Conservation (phyloP, 148 eudicot genomes). For the Camellia granthamiana region DNA sequence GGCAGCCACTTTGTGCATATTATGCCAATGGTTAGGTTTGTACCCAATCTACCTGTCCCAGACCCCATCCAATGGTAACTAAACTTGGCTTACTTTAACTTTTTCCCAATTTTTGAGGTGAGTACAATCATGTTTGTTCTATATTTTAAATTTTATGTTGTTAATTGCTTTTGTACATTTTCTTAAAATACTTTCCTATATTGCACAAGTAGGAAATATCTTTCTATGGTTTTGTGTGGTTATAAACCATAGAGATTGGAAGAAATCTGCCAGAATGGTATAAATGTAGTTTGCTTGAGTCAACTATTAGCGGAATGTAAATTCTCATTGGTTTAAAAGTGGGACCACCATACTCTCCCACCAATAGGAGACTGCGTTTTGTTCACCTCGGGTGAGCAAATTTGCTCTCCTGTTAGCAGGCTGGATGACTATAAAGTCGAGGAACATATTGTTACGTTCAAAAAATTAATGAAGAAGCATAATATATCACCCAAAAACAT, state of each 20-base stretch:
- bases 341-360: no score
- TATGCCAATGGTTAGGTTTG: no score
- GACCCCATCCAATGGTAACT: no score
- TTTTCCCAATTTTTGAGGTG: neutral
- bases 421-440: neutral
- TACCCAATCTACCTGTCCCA: no score
- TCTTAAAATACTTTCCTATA: neutral
- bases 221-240: neutral
- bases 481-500: neutral
- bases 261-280: neutral
- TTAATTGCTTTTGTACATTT: neutral
- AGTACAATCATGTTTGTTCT: neutral
- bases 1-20: no score
- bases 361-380: no score
- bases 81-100: no score
- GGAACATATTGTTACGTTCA: neutral
- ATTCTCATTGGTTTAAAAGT: no score
- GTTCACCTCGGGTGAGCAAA: no score
- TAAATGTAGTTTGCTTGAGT: neutral
- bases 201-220: neutral
- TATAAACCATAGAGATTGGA: neutral
- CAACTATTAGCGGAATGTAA: neutral
- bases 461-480: neutral
- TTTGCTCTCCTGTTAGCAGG: neutral
- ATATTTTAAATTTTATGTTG: neutral